Base-by-base conservation (phyloP, 2,329 filamentous ascomycete species). In the Colletotrichum sp. region DNA sequence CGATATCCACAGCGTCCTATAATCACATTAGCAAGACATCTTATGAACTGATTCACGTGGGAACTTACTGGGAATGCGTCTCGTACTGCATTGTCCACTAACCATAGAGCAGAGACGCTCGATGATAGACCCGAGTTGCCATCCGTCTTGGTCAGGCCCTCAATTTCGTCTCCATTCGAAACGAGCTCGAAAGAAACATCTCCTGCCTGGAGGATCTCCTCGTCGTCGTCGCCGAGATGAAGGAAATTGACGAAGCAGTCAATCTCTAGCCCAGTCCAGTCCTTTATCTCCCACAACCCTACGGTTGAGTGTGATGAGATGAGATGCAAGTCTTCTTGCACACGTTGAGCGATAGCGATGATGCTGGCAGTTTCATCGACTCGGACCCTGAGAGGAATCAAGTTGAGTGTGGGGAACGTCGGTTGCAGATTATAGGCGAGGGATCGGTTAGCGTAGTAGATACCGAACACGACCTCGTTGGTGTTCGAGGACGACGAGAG, bases 221-320 rank as follows among this genome's bases (percentile, higher is more conserved):
- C 52, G 18, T 16, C 24, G 1, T 64, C 58, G 5, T 73, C 64
- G 1, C 48, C 70, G 4, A 92, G 82, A 67, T 88, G 91, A 21
- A 98, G 83, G 78, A 98, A 97, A 82, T 98, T 98, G 79, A 98
- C 92, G 84, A 95, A 96, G 0, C 90, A 92, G 78, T 94, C 90
- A 2, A 98, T 83, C 69, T 83, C 86, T 3, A 95, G 84, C 0
- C 93, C 94, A 0, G 94, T 96, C 95, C 95, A 98, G 18, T 88
- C 83, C 24, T 87, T 84, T 48, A 98, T 92, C 81, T 98, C 93
- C 85, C 90, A 91, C 2, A 98, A 85, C 2, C 91, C 91, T 0
- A 91, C 92, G 2, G 86, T 86, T 0, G 90, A 88, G 3, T 84
- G 83, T 30, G 78, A 87, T 24, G 88, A 89, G 43, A 98, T 93